Evolutionary conservation across 805 yeast species (phyloP), one percentile per base, ranked within the genome.

Genomic region (Zygoascus ofunaensis): DNA sequence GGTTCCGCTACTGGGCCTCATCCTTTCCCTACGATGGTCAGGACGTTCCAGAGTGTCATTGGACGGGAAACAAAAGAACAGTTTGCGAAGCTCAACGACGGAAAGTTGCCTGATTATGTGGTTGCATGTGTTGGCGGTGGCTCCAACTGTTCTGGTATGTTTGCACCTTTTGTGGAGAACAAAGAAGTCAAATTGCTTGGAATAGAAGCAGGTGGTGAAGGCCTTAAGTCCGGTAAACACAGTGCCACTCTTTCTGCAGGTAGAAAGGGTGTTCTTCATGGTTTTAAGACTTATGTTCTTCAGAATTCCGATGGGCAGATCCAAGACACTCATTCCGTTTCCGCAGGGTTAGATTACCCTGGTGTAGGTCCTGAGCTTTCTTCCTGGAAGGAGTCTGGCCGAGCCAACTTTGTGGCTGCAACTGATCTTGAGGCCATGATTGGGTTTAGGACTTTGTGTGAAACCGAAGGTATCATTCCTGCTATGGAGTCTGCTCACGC

Each of bases 41-140:
- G 97, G 70, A 90, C 98, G 15, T 89, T 92, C 87, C 99, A 92
- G 73, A 78, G 89, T 61, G 94, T 92, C 28, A 92, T 92, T 65
- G 99, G 99, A 56, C 73, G 79, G 42, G 99, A 92, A 70, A 85
- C 96, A 38, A 87, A 85, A 66, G 81, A 84, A 63, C 95, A 92
- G 68, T 89, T 89, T 69, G 78, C 76, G 53, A 78, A 75, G 53
- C 68, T 82, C 55, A 87, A 85, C 63, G 69, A 77, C 49, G 95
- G 95, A 34, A 80, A 77, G 57, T 72, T 92, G 52, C 98, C 98
- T 39, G 85, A 92, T 58, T 87, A 89, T 17, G 79, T 92, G 35
- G 96, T 92, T 50, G 99, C 99, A 1, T 92, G 99, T 73, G 98
- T 92, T 41, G 99, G 99, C 58, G 99, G 99, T 59, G 99, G 99